Base-by-base conservation (phyloP, 257 asterid genomes). In the Asclepias syriaca region DNA sequence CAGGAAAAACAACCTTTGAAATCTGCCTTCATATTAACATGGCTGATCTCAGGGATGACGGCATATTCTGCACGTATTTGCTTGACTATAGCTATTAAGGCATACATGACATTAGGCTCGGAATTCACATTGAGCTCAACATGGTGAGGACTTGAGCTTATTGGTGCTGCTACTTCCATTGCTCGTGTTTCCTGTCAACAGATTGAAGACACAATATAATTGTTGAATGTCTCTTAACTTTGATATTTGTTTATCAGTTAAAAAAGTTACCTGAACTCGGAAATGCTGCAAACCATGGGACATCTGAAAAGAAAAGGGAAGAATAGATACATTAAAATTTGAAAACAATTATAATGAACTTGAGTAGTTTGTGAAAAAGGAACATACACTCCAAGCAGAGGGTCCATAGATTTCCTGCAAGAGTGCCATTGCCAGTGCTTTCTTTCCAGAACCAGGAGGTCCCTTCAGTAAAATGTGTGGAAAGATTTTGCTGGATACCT, bases 91-190 rank as follows among this genome's bases (percentile, higher is more conserved):
- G 96, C 87, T 74, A 91, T 89, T 60, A 92, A 72, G 72, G 93
- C 96, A 74, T 87, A 86, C 69, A 78, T 85, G 58, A 89, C 88
- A 76, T 88, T 86, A 13, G 87, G 80, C 84, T 92, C 95, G 13
- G 75, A 59, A 81, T 79, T 77, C 10, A 89, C 93, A 50, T 92
- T 88, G 70, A 92, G 87, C 80, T 87, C 97, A 64, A 89, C 77
- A 71, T 92, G 97, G 83, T 92, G 95, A 77, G 86, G 92, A 74
- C 97, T 91, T 71, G 91, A 86, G 81, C 88, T 83, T 72, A 89
- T 65, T 15, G 93, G 95, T 39, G 89, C 91, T 9, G 81, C 84
- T 43, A 85, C 87, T 85, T 88, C 88, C 74, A 74, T 77, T 22
- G 90, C 85, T 85, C 78, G 83, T 45, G 93, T 76, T 77, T 92